Conservation (phyloP, 345 rosid genomes). For the Bruguiera gymnorhiza region DNA sequence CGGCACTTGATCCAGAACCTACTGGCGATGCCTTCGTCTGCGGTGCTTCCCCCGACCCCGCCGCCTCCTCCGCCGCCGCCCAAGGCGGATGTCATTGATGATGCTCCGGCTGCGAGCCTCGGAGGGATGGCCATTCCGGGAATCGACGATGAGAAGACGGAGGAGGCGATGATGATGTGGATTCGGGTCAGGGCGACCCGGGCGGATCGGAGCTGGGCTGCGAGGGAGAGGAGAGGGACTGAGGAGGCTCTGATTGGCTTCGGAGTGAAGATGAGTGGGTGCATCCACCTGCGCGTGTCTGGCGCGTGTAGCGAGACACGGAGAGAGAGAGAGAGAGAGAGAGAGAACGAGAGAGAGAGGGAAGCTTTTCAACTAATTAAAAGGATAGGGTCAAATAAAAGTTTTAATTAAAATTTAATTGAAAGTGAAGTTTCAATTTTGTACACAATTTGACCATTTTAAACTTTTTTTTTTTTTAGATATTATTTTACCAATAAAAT, state of each 20-base stretch:
- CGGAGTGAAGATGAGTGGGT: constrained; percentile 3
- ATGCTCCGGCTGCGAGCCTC: not conserved
- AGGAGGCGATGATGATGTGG: not conserved
- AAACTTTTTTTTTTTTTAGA: no score
- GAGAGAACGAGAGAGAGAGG: no score
- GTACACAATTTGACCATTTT: no score
- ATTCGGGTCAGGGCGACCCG: not conserved
- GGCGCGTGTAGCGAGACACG: not conserved
- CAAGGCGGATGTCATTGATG: not conserved
- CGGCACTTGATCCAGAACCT: constrained; percentile 72
- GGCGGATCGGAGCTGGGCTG: not conserved
- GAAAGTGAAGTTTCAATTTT: no score
- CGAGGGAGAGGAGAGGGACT: constrained; percentile 2
- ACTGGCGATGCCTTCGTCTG: constrained; percentile 46
- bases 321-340: not conserved
- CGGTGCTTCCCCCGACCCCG: constrained; percentile 19
- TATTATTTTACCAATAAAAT: no score
- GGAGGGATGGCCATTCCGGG: constrained; percentile 26
- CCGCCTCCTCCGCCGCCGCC: constrained; percentile 11
- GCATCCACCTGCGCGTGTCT: constrained; percentile 11
- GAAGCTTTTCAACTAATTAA: no score
- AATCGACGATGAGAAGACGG: constrained; percentile 1
- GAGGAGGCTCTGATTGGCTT: constrained; percentile 31
- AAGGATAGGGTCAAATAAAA: no score
- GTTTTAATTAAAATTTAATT: no score